Evolutionary conservation across 208 protist species (phyloP), one percentile per base, ranked within the genome.

Genomic region (Crithidia brevicula): DNA sequence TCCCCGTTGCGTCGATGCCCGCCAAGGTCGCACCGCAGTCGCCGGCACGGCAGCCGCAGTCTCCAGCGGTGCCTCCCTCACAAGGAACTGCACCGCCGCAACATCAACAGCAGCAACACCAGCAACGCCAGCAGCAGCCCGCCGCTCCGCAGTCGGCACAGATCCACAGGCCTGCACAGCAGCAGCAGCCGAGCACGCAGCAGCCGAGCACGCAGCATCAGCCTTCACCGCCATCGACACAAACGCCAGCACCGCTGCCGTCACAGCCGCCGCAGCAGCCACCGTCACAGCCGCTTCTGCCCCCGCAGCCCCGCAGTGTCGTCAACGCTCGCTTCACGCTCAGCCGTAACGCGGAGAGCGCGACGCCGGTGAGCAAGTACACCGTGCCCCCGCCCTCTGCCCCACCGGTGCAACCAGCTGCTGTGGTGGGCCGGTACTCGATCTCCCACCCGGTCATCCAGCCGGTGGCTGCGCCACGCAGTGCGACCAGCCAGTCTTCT

Each of bases 241-340:
- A 9, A 30, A 4, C 47, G 30, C 47, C 6, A 23, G 5, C 23
- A 8, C 6, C 47, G 31, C 22, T 18, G 1, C 65, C 38, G 13
- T 50, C 10, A 30, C 43, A 50, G 49, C 9, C 34, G 56, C 31
- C 18, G 58, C 45, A 36, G 16, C 38, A n/a, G 30, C 51, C 11
- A 11, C 68, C 16, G 8, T 42, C 58, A 1, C 45, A 49, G 10
- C 36, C 68, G 9, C 68, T 40, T 2, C 36, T 62, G 2, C 68
- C 47, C 0, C 68, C 58, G 18, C 68, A 67, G 28, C 68, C 68
- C 6, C 68, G 68, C 40, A 74, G 68, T 51, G 42, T 45, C 42
- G 52, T 31, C 5, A 67, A 53, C 28, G 47, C 68, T 0, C 56
- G 56, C 42, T 40, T 47, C 15, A 36, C 40, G 27, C 4, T 47